Evolutionary conservation across 148 eudicot species (phyloP), one percentile per base, ranked within the genome.

Genomic region (Rhododendron molle): DNA sequence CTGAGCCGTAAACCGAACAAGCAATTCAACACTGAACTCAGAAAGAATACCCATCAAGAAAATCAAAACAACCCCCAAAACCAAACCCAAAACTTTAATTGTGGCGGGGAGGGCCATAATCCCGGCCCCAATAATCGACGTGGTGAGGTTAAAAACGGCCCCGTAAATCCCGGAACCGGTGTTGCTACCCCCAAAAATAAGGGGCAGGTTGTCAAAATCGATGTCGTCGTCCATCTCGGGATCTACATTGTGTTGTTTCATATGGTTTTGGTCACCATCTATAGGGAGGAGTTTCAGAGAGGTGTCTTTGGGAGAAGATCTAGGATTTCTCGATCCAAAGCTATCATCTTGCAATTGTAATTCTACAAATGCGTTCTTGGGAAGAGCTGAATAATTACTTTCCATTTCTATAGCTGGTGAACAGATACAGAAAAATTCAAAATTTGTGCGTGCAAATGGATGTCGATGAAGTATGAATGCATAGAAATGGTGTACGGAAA

Each of bases 41-140:
- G 99, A 93, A 81, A 96, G 89, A 87, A 96, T n/a, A 34, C 98
- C 99, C 88, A 96, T 96, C n/a, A 95, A 82, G 54, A 93, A 47
- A 23, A 96, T 94, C 88, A 96, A 90, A 80, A 92, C 71, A 44
- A 95, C 83, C 54, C 98, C 99, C 26, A 94, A 80, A 81, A 88
- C 89, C 83, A 95, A 85, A 10, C 99, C 99, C 73, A 95, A 87
- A 86, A 95, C 98, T 73, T 94, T 95, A 98, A 96, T 96, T 23
- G 99, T 92, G 8, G 98, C 98, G 4, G 99, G 98, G 83, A 96
- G 88, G 81, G 99, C 99, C 99, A 96, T 96, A 56, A 96, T 96
- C n/a, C 99, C 99, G 10, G 99, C 99, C 78, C 99, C 99, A 78
- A 96, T 90, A 58, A 96, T 90, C 0, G 99, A 88, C 6, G 99